Conservation (phyloP, 805 yeast genomes). For the Candida quercuum region DNA sequence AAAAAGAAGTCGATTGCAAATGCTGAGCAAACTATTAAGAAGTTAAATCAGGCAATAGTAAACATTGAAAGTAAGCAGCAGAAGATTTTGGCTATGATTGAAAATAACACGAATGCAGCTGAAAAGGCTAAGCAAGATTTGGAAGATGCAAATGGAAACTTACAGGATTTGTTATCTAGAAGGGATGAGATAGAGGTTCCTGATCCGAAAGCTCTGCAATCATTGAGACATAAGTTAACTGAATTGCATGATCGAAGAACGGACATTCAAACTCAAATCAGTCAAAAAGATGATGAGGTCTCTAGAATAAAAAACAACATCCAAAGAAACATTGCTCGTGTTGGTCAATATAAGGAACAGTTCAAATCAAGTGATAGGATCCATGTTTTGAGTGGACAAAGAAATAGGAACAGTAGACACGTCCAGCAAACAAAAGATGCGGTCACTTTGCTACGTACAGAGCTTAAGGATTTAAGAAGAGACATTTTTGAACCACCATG, state of each 20-base stretch:
- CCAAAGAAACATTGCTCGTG: constrained; percentile 23
- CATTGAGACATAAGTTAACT: constrained; percentile 15
- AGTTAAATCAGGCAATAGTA: constrained; percentile 29
- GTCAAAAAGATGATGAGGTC: constrained; percentile 37
- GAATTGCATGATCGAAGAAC: constrained; percentile 25
- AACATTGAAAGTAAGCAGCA: constrained; percentile 20
- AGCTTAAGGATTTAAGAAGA: constrained; percentile 28
- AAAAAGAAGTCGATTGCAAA: constrained; percentile 28
- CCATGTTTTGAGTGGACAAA: constrained; percentile 33
- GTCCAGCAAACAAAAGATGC: constrained; percentile 28
- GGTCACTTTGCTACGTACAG: constrained; percentile 36
- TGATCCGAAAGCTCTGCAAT: constrained; percentile 12
- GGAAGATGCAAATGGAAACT: constrained; percentile 5
- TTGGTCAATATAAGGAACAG: constrained; percentile 30
- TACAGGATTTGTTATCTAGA: constrained; percentile 16
- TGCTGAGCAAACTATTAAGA: constrained; percentile 31
- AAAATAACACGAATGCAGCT: background rate
- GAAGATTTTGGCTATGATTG: constrained; percentile 6
- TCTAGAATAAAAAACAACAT: constrained; percentile 30
- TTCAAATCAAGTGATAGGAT: constrained; percentile 47
- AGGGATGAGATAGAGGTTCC: constrained; percentile 13
- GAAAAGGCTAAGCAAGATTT: background rate
- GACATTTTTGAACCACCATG: constrained; percentile 71
- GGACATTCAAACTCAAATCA: constrained; percentile 33
- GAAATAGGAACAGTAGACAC: background rate